These are phyloP conservation scores for Chionographis japonica DNA, from an alignment of 106 monocot genomes.

Conservation along the genomic window DNA sequence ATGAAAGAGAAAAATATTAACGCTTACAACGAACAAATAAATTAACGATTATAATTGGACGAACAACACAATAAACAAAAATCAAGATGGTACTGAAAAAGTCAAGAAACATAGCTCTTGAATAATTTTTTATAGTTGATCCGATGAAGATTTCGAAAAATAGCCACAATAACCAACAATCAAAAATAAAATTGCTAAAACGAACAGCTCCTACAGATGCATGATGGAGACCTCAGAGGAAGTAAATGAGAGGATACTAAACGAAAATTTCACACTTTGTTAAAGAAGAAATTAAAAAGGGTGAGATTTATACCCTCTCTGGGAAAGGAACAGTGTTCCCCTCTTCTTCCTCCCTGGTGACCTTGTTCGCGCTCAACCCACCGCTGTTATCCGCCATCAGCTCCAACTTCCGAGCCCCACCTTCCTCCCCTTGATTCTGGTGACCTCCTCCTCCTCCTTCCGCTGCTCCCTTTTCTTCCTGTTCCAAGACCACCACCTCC, in stretches of 20 bases:
- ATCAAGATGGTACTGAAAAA: no score
- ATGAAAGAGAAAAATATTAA: no score
- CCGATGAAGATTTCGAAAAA: no score
- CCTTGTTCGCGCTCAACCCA: constrained; percentile 32
- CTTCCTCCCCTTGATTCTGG: not conserved
- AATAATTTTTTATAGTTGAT: no score
- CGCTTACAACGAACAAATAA: no score
- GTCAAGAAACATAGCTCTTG: no score
- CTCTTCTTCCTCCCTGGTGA: constrained; percentile 18
- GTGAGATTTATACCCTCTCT: constrained; percentile 14
- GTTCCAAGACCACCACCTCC: constrained; percentile 18
- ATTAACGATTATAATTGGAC: no score
- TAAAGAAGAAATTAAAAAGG: not conserved
- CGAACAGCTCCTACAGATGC: no score
- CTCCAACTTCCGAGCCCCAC: not conserved
- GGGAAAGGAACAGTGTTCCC: constrained; percentile 29
- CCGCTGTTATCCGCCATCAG: constrained; percentile 25
- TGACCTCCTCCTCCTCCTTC: constrained; percentile 5
- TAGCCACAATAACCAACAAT: no score
- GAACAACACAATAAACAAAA: no score
- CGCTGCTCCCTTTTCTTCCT: constrained; percentile 2
- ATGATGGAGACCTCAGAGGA: not conserved
- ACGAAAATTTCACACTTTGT: not conserved
- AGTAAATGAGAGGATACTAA: not conserved
- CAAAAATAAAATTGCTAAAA: no score